phyloP scores from a whole-genome alignment of 257 asterid genomes.

The Solanum piurae region DNA sequence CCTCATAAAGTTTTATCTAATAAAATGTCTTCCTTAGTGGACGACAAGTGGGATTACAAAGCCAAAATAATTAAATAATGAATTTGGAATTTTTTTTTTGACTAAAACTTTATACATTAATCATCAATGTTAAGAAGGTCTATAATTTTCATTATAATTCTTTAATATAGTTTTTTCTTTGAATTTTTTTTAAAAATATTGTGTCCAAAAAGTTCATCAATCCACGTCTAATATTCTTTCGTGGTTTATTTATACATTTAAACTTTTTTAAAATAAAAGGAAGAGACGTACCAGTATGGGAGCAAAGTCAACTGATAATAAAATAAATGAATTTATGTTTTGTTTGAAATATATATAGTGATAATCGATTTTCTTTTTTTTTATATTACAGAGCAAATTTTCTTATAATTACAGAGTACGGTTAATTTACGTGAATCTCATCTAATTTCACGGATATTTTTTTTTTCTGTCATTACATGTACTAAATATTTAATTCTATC shows the following conservation, averaged over 20 bases:
- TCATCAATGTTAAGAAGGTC: neutral
- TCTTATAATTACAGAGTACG: neutral
- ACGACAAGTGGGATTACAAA: neutral
- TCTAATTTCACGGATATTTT: neutral
- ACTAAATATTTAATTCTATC: neutral
- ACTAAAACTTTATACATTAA: neutral
- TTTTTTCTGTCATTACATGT: neutral
- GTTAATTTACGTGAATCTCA: neutral
- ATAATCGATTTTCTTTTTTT: neutral
- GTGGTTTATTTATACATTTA: neutral
- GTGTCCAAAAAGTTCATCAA: neutral
- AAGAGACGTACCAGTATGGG: neutral
- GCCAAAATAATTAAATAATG: neutral
- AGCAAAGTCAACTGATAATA: neutral
- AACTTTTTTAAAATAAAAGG: neutral
- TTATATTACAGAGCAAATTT: neutral
- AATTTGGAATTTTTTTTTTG: neutral
- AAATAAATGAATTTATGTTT: neutral
- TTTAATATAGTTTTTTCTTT: neutral
- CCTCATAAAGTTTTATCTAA: fast-evolving
- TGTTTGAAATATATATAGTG: neutral
- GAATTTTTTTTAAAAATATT: neutral
- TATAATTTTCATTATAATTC: neutral
- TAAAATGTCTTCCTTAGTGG: neutral
- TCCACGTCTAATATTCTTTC: neutral